A percentile compares a stretch with the other conserved stretches of the same genome.
Evolutionary conservation across 768 basidiomycete genomes (phyloP).

Genomic region (Suillus sp.): DNA sequence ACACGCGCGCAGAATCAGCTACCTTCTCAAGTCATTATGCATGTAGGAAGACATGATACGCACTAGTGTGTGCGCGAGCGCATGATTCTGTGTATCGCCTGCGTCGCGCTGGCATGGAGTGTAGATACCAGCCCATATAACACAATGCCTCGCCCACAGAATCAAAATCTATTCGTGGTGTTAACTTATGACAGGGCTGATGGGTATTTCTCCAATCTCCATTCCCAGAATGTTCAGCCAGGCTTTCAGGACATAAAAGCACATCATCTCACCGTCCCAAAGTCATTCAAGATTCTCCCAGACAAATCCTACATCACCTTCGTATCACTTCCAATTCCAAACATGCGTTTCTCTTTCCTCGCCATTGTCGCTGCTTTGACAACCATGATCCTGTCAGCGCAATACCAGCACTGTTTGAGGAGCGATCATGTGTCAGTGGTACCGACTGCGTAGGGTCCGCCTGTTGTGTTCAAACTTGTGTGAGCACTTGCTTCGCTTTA

Average conservation of each 20-base stretch:
- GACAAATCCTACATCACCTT: neutral
- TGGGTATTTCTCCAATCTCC: neutral
- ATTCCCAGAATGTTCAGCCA: neutral
- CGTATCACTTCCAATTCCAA: neutral
- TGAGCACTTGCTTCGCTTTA: neutral
- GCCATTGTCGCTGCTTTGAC: neutral
- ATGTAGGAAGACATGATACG: neutral
- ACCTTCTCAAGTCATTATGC: neutral
- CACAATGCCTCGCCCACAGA: neutral
- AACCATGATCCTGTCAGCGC: neutral
- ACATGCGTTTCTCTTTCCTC: neutral
- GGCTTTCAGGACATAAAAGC: neutral
- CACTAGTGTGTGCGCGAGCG: neutral
- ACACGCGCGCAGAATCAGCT: neutral
- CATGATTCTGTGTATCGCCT: neutral
- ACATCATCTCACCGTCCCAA: neutral
- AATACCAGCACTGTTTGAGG: neutral
- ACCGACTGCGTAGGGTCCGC: neutral
- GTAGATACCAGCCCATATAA: neutral
- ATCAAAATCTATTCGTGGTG: neutral
- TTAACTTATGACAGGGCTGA: neutral
- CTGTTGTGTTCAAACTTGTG: neutral
- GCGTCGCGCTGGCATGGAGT: neutral
- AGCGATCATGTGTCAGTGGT: neutral
- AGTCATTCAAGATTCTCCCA: neutral